Percentiles rank a stretch among this genome's conserved stretches.
Evolutionary conservation across 495 filamentous ascomycete species (phyloP).

Genomic region (Aspergillus diversus): DNA sequence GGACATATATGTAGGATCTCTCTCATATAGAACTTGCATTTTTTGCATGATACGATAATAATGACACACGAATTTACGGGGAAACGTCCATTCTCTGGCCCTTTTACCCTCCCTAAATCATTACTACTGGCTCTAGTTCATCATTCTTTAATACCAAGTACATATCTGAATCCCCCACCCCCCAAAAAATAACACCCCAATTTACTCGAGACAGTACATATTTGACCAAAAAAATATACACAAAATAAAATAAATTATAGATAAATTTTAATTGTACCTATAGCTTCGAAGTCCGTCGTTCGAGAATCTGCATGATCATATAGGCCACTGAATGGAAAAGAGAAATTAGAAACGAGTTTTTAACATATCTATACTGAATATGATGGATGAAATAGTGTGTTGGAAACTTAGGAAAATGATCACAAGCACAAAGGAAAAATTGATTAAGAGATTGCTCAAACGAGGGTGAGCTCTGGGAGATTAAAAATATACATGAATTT

Average conservation of each 20-base stretch:
- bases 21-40: conserved; percentile 1
- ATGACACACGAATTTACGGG: not conserved
- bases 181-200: no score
- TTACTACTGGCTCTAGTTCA: no score
- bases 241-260: not conserved
- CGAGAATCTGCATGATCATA: conserved; percentile 34
- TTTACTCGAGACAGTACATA: no score
- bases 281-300: conserved; percentile 39
- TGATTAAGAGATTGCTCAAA: not conserved
- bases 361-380: conserved; percentile 5
- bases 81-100: not conserved
- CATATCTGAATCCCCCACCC: no score
- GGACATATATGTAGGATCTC: not conserved
- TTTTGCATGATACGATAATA: conserved; percentile 1
- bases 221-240: not conserved
- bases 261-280: conserved; percentile 13
- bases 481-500: not conserved
- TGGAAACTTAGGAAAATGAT: conserved; percentile 1
- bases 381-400: not conserved
- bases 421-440: not conserved
- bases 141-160: no score
- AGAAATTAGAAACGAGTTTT: conserved; percentile 24
- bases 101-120: no score
- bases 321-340: conserved; percentile 38
- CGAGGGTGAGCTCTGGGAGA: not conserved